A percentile compares a stretch with the other conserved stretches of the same genome.
Conservation (phyloP, 192 early-diverging fungal genomes). For the Linnemannia exigua region DNA sequence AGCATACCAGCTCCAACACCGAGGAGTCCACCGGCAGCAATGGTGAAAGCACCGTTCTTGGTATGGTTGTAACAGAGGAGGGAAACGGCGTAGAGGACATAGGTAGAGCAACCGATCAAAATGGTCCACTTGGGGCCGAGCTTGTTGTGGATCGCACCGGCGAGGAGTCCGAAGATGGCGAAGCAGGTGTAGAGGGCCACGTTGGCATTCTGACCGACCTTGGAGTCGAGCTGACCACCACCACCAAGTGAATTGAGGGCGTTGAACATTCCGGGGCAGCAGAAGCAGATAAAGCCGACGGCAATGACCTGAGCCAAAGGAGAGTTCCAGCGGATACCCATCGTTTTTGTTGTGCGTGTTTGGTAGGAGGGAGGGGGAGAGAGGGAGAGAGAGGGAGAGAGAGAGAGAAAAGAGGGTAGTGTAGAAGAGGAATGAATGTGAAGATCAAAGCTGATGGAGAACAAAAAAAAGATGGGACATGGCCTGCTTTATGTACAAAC, state of each 20-base stretch:
- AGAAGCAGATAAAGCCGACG: conserved; percentile 79
- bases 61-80: conserved; percentile 77
- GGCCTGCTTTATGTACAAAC: background rate
- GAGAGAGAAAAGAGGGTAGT: background rate
- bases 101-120: conserved; percentile 74
- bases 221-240: conserved; percentile 71
- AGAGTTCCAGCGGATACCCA: conserved; percentile 63
- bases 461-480: background rate
- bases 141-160: conserved; percentile 82
- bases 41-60: conserved; percentile 67
- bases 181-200: conserved; percentile 83
- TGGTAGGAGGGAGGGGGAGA: conserved; percentile 6
- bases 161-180: conserved; percentile 79
- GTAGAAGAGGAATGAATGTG: background rate
- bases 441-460: background rate
- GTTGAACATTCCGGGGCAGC: conserved; percentile 86
- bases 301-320: conserved; percentile 78
- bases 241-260: conserved; percentile 72
- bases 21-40: conserved; percentile 81
- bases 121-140: conserved; percentile 78
- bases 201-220: conserved; percentile 77
- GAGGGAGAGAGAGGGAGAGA: background rate
- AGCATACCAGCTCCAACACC: conserved; percentile 84
- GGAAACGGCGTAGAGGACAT: conserved; percentile 83
- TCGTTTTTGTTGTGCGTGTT: conserved; percentile 17